phyloP scores from a whole-genome alignment of 805 yeast species.

The Kazachstania viticola region DNA sequence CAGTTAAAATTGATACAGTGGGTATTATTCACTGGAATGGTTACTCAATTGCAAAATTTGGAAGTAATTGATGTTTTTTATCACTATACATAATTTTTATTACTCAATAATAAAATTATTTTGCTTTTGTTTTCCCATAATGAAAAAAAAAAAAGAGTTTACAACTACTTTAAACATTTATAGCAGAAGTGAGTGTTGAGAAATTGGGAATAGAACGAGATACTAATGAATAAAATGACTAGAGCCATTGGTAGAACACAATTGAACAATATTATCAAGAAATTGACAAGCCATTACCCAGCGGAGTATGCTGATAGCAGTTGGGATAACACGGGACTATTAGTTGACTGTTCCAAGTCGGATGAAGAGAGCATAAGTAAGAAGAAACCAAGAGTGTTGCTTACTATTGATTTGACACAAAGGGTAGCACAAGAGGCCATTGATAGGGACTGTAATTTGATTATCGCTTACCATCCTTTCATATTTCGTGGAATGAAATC shows the following conservation, averaged over 20 bases:
- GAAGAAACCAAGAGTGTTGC: constrained; percentile 30
- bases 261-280: constrained; percentile 36
- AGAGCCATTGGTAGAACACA: constrained; percentile 17
- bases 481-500: constrained; percentile 80
- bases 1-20: too few relatives aligned
- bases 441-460: constrained; percentile 36
- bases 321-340: constrained; percentile 94
- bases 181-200: too few relatives aligned
- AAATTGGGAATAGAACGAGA: too few relatives aligned
- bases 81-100: too few relatives aligned
- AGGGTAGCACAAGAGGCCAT: constrained; percentile 83
- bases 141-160: too few relatives aligned
- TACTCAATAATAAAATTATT: too few relatives aligned
- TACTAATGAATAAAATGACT: too few relatives aligned
- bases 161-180: too few relatives aligned
- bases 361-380: constrained; percentile 8
- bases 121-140: too few relatives aligned
- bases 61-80: too few relatives aligned
- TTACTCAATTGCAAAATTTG: too few relatives aligned
- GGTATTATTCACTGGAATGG: too few relatives aligned
- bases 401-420: constrained; percentile 79
- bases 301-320: constrained; percentile 65
- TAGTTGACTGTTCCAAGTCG: constrained; percentile 53
- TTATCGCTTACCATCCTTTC: constrained; percentile 90
- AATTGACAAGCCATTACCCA: constrained; percentile 72